Conservation (phyloP, 768 basidiomycete species). For the Leccinellum rugosiceps region DNA sequence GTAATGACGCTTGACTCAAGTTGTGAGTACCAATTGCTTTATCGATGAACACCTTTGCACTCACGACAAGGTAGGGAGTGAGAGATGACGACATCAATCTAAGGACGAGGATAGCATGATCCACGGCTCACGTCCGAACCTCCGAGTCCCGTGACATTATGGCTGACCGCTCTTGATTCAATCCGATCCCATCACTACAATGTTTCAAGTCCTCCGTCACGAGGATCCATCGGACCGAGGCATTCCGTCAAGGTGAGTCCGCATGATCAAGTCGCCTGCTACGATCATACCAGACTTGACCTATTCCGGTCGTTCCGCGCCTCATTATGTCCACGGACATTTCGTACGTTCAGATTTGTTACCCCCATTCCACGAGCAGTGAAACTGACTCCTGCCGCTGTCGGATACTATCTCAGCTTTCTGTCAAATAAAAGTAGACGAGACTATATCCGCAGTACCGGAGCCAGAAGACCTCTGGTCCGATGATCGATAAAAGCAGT, state of each 20-base stretch:
- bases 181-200: background rate
- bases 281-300: background rate
- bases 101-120: background rate
- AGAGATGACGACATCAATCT: conserved; percentile 21
- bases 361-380: background rate
- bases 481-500: conserved; percentile 12
- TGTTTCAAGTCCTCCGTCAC: background rate
- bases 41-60: background rate
- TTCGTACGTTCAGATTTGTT: background rate
- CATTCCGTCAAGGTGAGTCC: background rate
- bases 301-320: conserved; percentile 5
- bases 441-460: conserved; percentile 4
- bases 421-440: background rate
- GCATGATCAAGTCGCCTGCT: conserved; percentile 8
- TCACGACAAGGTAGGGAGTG: conserved; percentile 17
- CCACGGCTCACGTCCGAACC: background rate
- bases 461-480: background rate
- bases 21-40: conserved; percentile 4
- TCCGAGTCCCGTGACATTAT: no score
- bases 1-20: conserved; percentile 40
- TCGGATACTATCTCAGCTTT: background rate
- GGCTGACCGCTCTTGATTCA: no score
- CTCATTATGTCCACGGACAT: background rate
- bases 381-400: background rate
- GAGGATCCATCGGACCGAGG: background rate